Conservation (phyloP, 2,329 filamentous ascomycete species). For the Furcasterigmium sp. region DNA sequence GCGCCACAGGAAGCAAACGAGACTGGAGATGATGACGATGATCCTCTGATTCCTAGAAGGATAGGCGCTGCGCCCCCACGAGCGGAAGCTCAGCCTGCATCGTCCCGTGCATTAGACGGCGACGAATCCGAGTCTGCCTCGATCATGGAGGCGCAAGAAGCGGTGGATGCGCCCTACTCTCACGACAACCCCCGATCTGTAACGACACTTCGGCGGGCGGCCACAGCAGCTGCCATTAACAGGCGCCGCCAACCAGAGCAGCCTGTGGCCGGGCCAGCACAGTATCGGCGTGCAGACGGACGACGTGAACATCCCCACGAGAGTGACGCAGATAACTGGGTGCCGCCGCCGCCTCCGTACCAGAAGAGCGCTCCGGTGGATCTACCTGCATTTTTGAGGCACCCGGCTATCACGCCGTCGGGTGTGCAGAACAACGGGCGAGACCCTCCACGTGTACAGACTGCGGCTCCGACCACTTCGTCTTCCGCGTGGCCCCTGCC, state of each 20-base stretch:
- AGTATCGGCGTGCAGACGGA: slow-evolving; percentile 65
- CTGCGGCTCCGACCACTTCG: slow-evolving; percentile 9
- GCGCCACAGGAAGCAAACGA: slow-evolving; percentile 17
- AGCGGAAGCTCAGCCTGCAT: slow-evolving; percentile 11
- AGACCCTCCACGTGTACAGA: slow-evolving; percentile 15
- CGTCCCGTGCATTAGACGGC: not conserved
- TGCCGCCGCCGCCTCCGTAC: slow-evolving; percentile 79
- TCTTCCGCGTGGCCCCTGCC: slow-evolving; percentile 10
- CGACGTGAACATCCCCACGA: slow-evolving; percentile 73
- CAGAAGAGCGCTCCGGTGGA: slow-evolving; percentile 58
- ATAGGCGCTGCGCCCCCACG: slow-evolving; percentile 28
- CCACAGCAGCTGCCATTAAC: slow-evolving; percentile 70
- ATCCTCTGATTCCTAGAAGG: slow-evolving; percentile 47
- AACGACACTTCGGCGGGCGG: slow-evolving; percentile 65
- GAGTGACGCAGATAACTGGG: slow-evolving; percentile 85
- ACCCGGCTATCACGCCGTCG: slow-evolving; percentile 34
- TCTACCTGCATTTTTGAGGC: slow-evolving; percentile 50
- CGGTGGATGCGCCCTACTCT: slow-evolving; percentile 66
- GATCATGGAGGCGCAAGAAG: slow-evolving; percentile 51
- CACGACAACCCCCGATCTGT: slow-evolving; percentile 67
- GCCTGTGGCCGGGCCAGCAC: slow-evolving; percentile 45
- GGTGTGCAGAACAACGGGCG: slow-evolving; percentile 16
- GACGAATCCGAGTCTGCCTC: slow-evolving; percentile 40
- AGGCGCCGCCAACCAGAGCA: slow-evolving; percentile 59
- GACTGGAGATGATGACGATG: slow-evolving; percentile 33